Percentiles rank a stretch among this genome's conserved stretches.
phyloP scores from a whole-genome alignment of 2,329 filamentous ascomycete species.

The Colletotrichum sp. region DNA sequence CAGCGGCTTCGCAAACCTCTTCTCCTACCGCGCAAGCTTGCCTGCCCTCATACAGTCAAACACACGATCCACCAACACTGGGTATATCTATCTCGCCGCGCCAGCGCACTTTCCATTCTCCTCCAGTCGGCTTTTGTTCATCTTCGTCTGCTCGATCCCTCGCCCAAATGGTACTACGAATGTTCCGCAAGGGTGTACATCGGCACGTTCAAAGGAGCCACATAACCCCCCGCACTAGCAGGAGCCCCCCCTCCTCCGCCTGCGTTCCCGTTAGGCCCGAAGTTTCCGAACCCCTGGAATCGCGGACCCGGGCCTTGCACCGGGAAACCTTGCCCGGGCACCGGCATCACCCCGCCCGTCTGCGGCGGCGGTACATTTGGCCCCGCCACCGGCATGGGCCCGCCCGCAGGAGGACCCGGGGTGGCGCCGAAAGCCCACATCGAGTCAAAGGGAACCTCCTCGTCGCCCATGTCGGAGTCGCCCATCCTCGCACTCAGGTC shows the following conservation, averaged over 20 bases:
- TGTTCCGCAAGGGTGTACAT: conserved; percentile 16
- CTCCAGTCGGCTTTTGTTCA: background rate
- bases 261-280: background rate
- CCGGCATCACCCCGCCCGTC: background rate
- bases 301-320: background rate
- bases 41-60: background rate
- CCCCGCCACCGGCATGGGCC: background rate
- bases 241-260: background rate
- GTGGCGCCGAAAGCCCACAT: conserved; percentile 32
- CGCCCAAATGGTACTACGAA: background rate
- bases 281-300: background rate
- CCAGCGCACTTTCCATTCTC: background rate
- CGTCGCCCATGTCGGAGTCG: conserved; percentile 29
- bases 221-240: background rate
- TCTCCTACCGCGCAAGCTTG: background rate
- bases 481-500: conserved; percentile 13
- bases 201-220: conserved; percentile 3
- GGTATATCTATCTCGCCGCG: background rate
- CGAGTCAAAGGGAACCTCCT: conserved; percentile 40
- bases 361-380: background rate
- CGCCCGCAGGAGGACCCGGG: background rate
- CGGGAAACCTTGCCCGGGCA: background rate
- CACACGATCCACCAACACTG: background rate
- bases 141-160: background rate
- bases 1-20: background rate